phyloP scores from a whole-genome alignment of 2,329 filamentous ascomycete species.

The Biscogniauxia mediterranea region DNA sequence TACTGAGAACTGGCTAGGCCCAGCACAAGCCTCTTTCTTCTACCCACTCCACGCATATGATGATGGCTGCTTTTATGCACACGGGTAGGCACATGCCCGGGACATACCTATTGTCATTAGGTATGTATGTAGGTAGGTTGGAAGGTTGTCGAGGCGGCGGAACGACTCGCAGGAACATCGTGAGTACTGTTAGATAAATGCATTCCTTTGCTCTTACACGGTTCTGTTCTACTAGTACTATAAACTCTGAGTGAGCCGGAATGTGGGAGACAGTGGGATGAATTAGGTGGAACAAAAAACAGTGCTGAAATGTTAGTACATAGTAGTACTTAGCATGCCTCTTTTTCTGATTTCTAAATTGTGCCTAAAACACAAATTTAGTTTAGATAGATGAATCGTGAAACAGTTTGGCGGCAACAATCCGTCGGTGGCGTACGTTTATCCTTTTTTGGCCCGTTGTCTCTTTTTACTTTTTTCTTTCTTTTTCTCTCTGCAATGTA shows the following conservation, averaged over 20 bases:
- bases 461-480: background rate
- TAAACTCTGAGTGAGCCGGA: background rate
- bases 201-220: background rate
- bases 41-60: too few relatives aligned
- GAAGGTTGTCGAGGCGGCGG: background rate
- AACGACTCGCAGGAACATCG: too few relatives aligned
- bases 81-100: background rate
- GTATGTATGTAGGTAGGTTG: too few relatives aligned
- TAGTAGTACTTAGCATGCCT: too few relatives aligned
- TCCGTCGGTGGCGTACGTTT: background rate
- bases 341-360: background rate
- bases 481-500: background rate
- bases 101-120: too few relatives aligned
- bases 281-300: background rate
- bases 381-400: background rate
- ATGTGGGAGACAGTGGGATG: background rate
- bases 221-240: background rate
- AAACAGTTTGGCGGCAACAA: background rate
- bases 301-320: background rate
- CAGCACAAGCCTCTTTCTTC: too few relatives aligned
- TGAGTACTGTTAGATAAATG: background rate
- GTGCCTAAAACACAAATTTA: background rate
- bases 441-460: background rate
- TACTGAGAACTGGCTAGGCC: too few relatives aligned
- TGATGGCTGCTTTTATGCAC: background rate